Evolutionary conservation across 371 early-diverging fungal genomes (phyloP).

Genomic region (Nematocida sp.): DNA sequence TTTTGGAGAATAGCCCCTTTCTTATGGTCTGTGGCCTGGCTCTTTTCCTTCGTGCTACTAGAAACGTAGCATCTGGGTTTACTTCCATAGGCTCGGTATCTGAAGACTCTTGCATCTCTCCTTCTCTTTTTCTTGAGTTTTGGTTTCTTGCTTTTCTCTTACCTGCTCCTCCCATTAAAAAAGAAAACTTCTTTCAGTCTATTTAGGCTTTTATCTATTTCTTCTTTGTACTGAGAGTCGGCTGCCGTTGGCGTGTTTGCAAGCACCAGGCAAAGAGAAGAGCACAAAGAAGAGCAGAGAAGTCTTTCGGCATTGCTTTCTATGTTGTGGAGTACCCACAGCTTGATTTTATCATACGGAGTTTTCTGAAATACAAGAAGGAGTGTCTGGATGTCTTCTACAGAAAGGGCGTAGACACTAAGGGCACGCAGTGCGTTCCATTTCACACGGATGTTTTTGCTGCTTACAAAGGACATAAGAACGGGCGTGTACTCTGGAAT

Average conservation of each 20-base stretch:
- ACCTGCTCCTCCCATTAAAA: slow-evolving; percentile 47
- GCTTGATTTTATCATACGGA: slow-evolving; percentile 17
- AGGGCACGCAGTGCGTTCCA: slow-evolving; percentile 39
- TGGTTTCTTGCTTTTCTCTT: slow-evolving; percentile 31
- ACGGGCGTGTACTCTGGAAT: background rate
- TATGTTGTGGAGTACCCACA: slow-evolving; percentile 20
- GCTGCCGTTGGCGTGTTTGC: background rate
- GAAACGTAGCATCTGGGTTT: slow-evolving; percentile 36
- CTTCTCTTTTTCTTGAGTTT: background rate
- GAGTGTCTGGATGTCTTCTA: background rate
- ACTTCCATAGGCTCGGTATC: background rate
- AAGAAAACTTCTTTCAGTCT: slow-evolving; percentile 31
- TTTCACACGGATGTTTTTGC: slow-evolving; percentile 33
- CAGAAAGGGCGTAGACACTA: background rate
- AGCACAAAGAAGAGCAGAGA: background rate
- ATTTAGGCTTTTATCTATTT: slow-evolving; percentile 1
- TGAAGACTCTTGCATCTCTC: background rate
- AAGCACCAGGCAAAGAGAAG: background rate
- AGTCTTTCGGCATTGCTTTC: background rate
- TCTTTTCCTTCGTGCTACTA: slow-evolving; percentile 40
- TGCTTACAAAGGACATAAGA: background rate
- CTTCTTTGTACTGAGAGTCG: background rate
- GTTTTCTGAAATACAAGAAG: background rate
- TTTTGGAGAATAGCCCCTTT: background rate
- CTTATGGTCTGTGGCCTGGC: background rate